Evolutionary conservation across 2,329 filamentous ascomycete genomes (phyloP).

Genomic region (Ophiostoma australiae): DNA sequence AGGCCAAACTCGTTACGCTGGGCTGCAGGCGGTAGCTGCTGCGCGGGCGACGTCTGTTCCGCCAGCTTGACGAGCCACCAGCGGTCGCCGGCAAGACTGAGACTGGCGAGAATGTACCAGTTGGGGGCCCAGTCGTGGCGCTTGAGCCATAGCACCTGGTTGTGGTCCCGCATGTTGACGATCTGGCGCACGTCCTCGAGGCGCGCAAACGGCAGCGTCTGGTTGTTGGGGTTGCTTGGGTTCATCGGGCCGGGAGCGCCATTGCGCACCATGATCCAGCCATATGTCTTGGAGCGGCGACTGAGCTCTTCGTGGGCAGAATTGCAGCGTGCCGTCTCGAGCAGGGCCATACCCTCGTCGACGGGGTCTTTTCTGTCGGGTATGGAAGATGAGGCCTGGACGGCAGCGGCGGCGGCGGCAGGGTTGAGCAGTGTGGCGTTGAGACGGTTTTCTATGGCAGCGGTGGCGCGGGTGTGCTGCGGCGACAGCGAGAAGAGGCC

Average conservation of each 20-base stretch:
- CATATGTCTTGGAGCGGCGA: conserved; percentile 55
- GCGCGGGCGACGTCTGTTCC: conserved; percentile 32
- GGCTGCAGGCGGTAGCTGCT: background rate
- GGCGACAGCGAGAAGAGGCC: conserved; percentile 71
- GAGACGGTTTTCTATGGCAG: conserved; percentile 58
- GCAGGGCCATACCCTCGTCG: conserved; percentile 50
- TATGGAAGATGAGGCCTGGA: background rate
- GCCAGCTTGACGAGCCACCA: conserved; percentile 72
- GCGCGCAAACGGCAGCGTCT: conserved; percentile 38
- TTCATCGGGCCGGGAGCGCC: conserved; percentile 28
- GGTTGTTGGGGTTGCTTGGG: conserved; percentile 29
- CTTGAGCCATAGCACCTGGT: conserved; percentile 64
- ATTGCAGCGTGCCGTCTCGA: conserved; percentile 60
- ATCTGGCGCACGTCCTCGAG: conserved; percentile 53
- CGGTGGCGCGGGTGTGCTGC: conserved; percentile 51
- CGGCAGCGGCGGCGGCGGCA: background rate
- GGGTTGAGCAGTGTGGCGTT: conserved; percentile 41
- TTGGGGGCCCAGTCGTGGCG: conserved; percentile 62
- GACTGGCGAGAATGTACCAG: conserved; percentile 68
- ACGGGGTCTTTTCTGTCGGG: conserved; percentile 45
- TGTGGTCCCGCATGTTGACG: conserved; percentile 58
- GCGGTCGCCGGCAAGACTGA: conserved; percentile 66
- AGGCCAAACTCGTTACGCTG: conserved; percentile 6
- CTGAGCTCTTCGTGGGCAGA: conserved; percentile 58
- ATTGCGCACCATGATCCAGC: conserved; percentile 54